Percentiles rank a stretch among this genome's conserved stretches.
phyloP scores from a whole-genome alignment of 805 yeast species.

The Wickerhamomyces xylosicus region DNA sequence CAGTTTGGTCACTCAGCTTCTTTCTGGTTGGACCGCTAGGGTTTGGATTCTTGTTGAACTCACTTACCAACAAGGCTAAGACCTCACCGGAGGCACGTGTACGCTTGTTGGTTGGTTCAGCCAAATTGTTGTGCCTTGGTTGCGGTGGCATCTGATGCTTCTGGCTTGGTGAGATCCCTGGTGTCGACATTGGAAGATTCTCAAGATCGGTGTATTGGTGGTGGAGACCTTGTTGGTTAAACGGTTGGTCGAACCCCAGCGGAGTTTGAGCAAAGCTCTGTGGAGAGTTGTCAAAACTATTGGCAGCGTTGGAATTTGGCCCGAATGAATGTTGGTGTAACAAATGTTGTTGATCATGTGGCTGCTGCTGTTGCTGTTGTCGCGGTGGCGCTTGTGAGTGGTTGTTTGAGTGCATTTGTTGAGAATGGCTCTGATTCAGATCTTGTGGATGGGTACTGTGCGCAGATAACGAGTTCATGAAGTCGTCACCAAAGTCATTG shows the following conservation, averaged over 20 bases:
- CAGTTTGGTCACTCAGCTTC: conserved; percentile 58
- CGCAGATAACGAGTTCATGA: neutral
- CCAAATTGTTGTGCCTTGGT: conserved; percentile 8
- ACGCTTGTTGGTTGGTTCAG: conserved; percentile 30
- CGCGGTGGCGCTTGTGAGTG: conserved; percentile 2
- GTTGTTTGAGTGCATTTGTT: conserved; percentile 1
- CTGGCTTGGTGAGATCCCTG: neutral
- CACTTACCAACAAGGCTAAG: conserved; percentile 52
- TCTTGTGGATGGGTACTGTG: neutral
- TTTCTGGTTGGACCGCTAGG: conserved; percentile 68
- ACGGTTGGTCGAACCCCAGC: neutral
- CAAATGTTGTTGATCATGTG: conserved; percentile 3
- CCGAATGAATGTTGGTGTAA: neutral
- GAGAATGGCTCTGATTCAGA: conserved; percentile 1
- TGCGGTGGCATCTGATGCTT: conserved; percentile 2
- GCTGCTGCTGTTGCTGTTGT: conserved; percentile 2
- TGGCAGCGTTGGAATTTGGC: conserved; percentile 3
- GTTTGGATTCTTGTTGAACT: conserved; percentile 62
- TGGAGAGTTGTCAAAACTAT: conserved; percentile 3
- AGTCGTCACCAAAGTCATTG: conserved; percentile 7
- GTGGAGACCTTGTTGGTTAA: neutral
- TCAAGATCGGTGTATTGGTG: conserved; percentile 1
- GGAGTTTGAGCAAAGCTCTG: conserved; percentile 1
- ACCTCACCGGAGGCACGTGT: conserved; percentile 78
- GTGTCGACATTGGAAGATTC: neutral